Percentiles rank a stretch among this genome's conserved stretches.
Conservation (phyloP, 2,329 filamentous ascomycete genomes). For the Cadophora sp. region DNA sequence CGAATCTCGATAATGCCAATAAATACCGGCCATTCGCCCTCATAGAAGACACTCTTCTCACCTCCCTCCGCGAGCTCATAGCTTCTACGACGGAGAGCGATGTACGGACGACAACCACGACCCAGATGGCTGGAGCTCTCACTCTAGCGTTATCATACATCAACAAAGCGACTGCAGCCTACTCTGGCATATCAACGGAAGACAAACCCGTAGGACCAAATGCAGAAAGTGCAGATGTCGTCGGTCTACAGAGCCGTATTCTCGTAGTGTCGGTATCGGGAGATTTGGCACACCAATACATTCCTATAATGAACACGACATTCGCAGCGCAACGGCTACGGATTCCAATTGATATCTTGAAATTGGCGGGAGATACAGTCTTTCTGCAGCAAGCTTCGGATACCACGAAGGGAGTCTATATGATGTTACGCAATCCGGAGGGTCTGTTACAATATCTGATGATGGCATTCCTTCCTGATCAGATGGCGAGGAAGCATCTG, state of each 20-base stretch:
- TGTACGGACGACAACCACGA: slow-evolving; percentile 74
- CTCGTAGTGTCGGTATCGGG: slow-evolving; percentile 88
- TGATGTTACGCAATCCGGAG: slow-evolving; percentile 65
- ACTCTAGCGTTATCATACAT: slow-evolving; percentile 90
- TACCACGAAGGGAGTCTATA: slow-evolving; percentile 73
- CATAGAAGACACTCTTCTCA: slow-evolving; percentile 81
- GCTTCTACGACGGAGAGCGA: slow-evolving; percentile 68
- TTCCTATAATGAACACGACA: slow-evolving; percentile 97
- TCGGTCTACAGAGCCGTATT: slow-evolving; percentile 78
- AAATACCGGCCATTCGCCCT: slow-evolving; percentile 93
- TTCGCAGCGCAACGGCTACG: slow-evolving; percentile 90
- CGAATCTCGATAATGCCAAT: slow-evolving; percentile 62
- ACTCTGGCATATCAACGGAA: slow-evolving; percentile 47
- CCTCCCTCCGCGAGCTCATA: slow-evolving; percentile 77
- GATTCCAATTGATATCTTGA: slow-evolving; percentile 91
- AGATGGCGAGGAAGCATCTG: slow-evolving; percentile 66
- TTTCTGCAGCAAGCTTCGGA: slow-evolving; percentile 92
- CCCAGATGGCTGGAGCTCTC: slow-evolving; percentile 88
- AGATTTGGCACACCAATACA: slow-evolving; percentile 88
- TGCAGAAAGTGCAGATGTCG: slow-evolving; percentile 39
- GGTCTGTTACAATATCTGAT: slow-evolving; percentile 92
- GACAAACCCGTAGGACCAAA: slow-evolving; percentile 35
- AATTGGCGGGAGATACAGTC: slow-evolving; percentile 83
- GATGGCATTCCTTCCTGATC: slow-evolving; percentile 87
- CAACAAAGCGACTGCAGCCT: slow-evolving; percentile 65